Base-by-base conservation (phyloP, 495 filamentous ascomycete species). In the Penicillium desertorum region DNA sequence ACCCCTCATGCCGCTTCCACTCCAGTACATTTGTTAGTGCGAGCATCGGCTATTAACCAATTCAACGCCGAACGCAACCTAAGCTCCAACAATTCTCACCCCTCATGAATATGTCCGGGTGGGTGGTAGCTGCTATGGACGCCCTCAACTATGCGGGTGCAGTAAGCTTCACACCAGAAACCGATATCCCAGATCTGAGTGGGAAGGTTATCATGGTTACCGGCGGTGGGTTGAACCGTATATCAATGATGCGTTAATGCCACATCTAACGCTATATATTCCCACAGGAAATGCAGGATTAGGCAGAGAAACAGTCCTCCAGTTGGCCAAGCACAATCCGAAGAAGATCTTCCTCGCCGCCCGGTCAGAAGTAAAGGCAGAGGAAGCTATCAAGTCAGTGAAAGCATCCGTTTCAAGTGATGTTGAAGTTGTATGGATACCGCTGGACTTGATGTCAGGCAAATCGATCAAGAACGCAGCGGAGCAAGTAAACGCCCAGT, bases 131-230 rank as follows among this genome's bases (percentile, higher is more conserved):
- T 1, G 56, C 56, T 37, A 39, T 60, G 14, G 69, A 71, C 36
- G 59, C 66, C 1, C 57, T 53, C 30, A 71, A 71, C 20, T 69
- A 66, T 52, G 36, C 66, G 30, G 69, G 66, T 8, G 61, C 64
- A n/a, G 61, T 68, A 0, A 58, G 43, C 41, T 77, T 79, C 56
- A 62, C 59, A 14, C 71, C 70, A 1, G 75, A 79, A 6, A 76
- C 45, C 25, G 81, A 85, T 51, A 83, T 86, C 23, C 76, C 79
- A 5, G 69, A 78, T 51, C 72, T 86, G 8, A 48, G 66, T 1
- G 79, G 73, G 10, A 84, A 79, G 58, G 78, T 83, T 17, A 76
- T 83, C 7, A 63, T 86, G 20, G 67, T 86, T 5, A 86, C 83
- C 5, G 83, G 80, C 12, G 81, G 81, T 81, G 54, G 69, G 83